phyloP scores from a whole-genome alignment of 2,329 filamentous ascomycete genomes.

The Dactylellina haptotyla region DNA sequence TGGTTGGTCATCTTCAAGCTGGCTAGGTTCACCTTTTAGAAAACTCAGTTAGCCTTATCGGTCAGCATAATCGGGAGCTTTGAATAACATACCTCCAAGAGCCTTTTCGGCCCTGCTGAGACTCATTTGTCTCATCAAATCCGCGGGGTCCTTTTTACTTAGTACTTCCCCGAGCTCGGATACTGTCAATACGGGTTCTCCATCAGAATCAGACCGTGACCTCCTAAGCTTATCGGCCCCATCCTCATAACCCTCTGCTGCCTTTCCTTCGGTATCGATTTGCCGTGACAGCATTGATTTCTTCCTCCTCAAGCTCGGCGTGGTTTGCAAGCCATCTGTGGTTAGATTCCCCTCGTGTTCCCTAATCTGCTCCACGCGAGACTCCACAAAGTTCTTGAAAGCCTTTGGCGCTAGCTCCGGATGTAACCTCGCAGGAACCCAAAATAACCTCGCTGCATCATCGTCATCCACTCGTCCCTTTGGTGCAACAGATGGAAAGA shows the following conservation, averaged over 20 bases:
- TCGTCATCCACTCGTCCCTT: conserved; percentile 81
- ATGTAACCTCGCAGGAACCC: conserved; percentile 94
- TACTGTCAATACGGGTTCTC: conserved; percentile 71
- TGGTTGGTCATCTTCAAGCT: conserved; percentile 76
- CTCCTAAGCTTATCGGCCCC: conserved; percentile 82
- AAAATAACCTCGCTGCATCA: conserved; percentile 87
- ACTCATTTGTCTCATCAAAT: conserved; percentile 76
- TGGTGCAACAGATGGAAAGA: conserved; percentile 77
- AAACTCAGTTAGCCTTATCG: conserved; percentile 55
- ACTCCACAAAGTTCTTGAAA: conserved; percentile 96
- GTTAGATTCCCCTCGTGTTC: conserved; percentile 65
- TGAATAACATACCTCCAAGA: conserved; percentile 53
- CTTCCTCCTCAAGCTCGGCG: conserved; percentile 77
- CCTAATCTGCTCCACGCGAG: conserved; percentile 83
- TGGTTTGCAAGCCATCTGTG: conserved; percentile 69
- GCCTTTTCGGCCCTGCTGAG: conserved; percentile 64
- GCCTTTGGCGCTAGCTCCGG: conserved; percentile 94
- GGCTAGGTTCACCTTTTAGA: conserved; percentile 59
- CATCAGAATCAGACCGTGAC: conserved; percentile 72
- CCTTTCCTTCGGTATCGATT: conserved; percentile 75
- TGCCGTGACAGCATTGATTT: conserved; percentile 96
- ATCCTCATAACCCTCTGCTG: conserved; percentile 76
- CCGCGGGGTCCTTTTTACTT: conserved; percentile 72
- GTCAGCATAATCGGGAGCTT: neutral
- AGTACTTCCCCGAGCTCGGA: conserved; percentile 80